These are phyloP conservation scores for Thymus mandschuricus DNA, from an alignment of 257 asterid genomes.

Conservation along the genomic window DNA sequence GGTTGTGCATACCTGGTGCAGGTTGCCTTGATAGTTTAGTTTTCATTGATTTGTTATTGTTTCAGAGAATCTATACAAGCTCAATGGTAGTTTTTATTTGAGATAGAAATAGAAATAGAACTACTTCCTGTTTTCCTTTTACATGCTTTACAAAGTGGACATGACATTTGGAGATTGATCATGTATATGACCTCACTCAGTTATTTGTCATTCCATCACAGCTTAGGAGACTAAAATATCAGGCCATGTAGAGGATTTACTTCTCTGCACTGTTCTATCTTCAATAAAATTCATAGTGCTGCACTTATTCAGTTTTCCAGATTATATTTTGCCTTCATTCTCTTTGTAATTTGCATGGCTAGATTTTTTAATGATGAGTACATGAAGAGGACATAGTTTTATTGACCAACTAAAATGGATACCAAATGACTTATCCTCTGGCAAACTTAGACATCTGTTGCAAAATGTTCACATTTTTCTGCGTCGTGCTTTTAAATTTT, in stretches of 20 bases:
- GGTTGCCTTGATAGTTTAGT: conserved; percentile 50
- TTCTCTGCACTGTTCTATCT: background rate
- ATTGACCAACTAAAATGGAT: conserved; percentile 1
- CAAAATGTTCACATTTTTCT: conserved; percentile 9
- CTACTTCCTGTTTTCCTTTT: conserved; percentile 18
- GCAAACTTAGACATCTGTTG: conserved; percentile 2
- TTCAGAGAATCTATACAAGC: conserved; percentile 17
- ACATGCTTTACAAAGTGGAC: conserved; percentile 16
- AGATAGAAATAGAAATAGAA: background rate
- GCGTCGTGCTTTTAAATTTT: conserved; percentile 8
- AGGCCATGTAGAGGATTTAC: conserved; percentile 9
- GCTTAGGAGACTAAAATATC: conserved; percentile 13
- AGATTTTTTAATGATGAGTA: background rate
- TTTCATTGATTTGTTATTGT: conserved; percentile 17
- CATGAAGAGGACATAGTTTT: background rate
- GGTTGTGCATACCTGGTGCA: conserved; percentile 98
- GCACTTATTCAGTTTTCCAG: background rate
- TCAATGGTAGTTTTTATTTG: conserved; percentile 25
- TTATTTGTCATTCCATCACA: background rate
- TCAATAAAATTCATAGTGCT: conserved; percentile 12
- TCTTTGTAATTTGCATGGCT: background rate
- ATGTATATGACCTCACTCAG: conserved; percentile 25
- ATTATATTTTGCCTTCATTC: conserved; percentile 16
- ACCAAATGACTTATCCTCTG: conserved; percentile 17
- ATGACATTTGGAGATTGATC: conserved; percentile 21